Evolutionary conservation across 768 basidiomycete genomes (phyloP).

Genomic region (Lanmaoa pseudosensibilis): DNA sequence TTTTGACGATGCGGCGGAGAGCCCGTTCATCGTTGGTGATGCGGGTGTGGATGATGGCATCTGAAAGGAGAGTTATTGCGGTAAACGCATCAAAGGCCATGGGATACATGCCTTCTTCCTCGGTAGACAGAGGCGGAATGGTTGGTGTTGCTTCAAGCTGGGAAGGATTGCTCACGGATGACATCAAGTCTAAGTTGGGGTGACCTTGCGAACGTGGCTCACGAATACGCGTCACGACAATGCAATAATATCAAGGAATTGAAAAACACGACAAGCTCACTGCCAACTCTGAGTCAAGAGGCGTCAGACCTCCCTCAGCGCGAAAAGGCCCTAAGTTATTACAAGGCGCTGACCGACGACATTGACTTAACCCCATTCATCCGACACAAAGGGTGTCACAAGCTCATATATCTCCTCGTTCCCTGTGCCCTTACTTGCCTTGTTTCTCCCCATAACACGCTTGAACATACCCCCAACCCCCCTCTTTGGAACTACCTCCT

Average conservation of each 20-base stretch:
- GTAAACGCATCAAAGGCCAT: constrained; percentile 10
- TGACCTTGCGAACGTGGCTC: not conserved
- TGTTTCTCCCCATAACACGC: constrained; percentile 56
- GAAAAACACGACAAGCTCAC: not conserved
- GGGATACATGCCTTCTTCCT: constrained; percentile 57
- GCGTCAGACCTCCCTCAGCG: not conserved
- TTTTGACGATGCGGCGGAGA: constrained; percentile 75
- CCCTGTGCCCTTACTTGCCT: constrained; percentile 46
- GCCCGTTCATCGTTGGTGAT: constrained; percentile 83
- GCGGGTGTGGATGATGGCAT: constrained; percentile 76
- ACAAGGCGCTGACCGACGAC: not conserved
- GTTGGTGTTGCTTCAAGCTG: constrained; percentile 12
- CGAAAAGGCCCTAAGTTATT: not conserved
- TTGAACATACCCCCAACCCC: constrained; percentile 57
- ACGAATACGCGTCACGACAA: not conserved
- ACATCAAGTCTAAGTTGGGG: not conserved
- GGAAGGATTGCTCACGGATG: not conserved
- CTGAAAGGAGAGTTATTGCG: constrained; percentile 38
- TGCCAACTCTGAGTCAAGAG: not conserved
- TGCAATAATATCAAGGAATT: not conserved
- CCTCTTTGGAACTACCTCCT: constrained; percentile 39
- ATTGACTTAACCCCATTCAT: constrained; percentile 60
- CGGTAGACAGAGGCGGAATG: constrained; percentile 51
- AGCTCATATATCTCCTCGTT: constrained; percentile 83
- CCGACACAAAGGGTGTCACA: constrained; percentile 78